phyloP scores from a whole-genome alignment of 139 green algal genomes.

The Haematococcus lacustris region DNA sequence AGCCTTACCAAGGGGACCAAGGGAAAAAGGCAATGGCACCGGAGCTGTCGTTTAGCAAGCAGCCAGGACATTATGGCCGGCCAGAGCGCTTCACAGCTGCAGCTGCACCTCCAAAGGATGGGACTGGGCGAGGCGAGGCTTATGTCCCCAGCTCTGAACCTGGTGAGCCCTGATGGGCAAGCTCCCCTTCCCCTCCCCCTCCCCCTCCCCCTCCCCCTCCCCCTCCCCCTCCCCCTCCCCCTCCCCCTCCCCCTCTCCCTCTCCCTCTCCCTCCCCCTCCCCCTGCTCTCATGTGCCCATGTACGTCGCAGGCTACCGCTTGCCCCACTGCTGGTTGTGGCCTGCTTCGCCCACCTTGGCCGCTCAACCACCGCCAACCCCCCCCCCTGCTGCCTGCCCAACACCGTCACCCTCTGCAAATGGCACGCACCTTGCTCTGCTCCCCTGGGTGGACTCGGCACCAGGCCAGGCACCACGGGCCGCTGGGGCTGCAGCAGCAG shows the following conservation, averaged over 20 bases:
- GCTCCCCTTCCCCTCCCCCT: too few species aligned
- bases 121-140: not conserved
- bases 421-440: not conserved
- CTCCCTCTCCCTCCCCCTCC: not conserved
- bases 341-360: not conserved
- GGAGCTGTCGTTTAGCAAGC: not conserved
- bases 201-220: too few species aligned
- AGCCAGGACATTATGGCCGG: not conserved
- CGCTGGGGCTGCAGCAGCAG: not conserved
- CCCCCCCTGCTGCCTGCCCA: not conserved
- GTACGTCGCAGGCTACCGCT: constrained; percentile 39
- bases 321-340: constrained; percentile 57
- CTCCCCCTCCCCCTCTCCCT: not conserved
- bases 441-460: not conserved
- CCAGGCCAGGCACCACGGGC: not conserved
- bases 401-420: not conserved
- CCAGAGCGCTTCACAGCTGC: not conserved
- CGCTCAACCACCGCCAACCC: not conserved
- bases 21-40: not conserved
- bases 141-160: too few species aligned
- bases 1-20: not conserved
- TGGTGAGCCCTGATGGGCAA: too few species aligned
- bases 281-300: constrained; percentile 37
- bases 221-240: not conserved
- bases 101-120: not conserved